A percentile compares a stretch with the other conserved stretches of the same genome.
phyloP scores from a whole-genome alignment of 345 rosid genomes.

The Bretschneidera sinensis region DNA sequence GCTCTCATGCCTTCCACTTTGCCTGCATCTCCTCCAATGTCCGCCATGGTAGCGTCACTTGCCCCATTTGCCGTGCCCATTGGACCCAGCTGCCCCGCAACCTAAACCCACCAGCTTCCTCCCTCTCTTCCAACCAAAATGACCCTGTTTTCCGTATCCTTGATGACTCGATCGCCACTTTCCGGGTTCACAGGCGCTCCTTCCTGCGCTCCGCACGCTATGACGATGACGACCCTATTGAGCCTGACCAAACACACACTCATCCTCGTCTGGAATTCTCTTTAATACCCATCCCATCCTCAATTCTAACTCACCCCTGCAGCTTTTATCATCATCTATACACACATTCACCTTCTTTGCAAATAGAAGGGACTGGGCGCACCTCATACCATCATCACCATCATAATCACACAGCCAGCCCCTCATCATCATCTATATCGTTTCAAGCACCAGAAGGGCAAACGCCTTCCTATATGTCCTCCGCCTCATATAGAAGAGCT shows the following conservation, averaged over 20 bases:
- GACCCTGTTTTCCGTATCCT: constrained; percentile 70
- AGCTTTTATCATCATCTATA: constrained; percentile 28
- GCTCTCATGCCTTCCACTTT: constrained; percentile 82
- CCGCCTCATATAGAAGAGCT: constrained; percentile 31
- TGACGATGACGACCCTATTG: constrained; percentile 78
- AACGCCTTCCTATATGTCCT: constrained; percentile 20
- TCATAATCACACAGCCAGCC: constrained; percentile 28
- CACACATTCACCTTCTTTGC: constrained; percentile 28
- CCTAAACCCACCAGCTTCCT: constrained; percentile 39
- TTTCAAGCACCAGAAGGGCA: constrained; percentile 25
- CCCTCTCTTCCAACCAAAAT: constrained; percentile 42
- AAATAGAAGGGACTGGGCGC: constrained; percentile 18
- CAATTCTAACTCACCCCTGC: constrained; percentile 28
- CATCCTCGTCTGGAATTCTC: constrained; percentile 54
- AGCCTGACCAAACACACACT: constrained; percentile 40
- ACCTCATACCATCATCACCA: constrained; percentile 22
- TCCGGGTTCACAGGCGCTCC: constrained; percentile 70
- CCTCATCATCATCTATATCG: constrained; percentile 29
- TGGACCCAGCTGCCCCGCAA: constrained; percentile 91
- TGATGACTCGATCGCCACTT: constrained; percentile 73
- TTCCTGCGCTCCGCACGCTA: constrained; percentile 71
- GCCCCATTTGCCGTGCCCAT: constrained; percentile 87
- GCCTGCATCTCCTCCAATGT: constrained; percentile 83
- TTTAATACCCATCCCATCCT: constrained; percentile 38
- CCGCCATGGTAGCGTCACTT: constrained; percentile 80